Conservation (phyloP, 305 asterid genomes). For the Plantago coronopus region DNA sequence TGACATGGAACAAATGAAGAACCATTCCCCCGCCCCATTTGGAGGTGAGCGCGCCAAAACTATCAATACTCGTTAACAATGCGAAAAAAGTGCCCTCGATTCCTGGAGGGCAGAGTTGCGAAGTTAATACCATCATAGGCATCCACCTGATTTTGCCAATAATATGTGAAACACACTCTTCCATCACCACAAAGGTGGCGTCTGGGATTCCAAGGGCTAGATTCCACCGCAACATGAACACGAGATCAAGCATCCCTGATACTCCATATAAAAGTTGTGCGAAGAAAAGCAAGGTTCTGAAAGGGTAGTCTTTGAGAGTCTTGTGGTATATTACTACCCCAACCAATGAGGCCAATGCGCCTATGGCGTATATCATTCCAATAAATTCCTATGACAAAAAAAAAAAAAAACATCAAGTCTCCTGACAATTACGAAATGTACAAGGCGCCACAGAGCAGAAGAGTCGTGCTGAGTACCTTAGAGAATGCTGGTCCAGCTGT, state of each 20-base stretch:
- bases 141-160: slow-evolving; percentile 48
- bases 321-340: slow-evolving; percentile 65
- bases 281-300: slow-evolving; percentile 38
- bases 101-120: slow-evolving; percentile 52
- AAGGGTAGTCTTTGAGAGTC: slow-evolving; percentile 48
- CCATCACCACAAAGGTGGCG: slow-evolving; percentile 44
- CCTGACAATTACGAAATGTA: background rate
- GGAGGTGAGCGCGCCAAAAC: slow-evolving; percentile 46
- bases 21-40: slow-evolving; percentile 53
- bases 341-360: slow-evolving; percentile 57
- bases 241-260: slow-evolving; percentile 50
- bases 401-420: background rate
- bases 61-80: slow-evolving; percentile 55
- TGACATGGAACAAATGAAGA: slow-evolving; percentile 43
- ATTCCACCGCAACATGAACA: slow-evolving; percentile 53
- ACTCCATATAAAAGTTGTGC: slow-evolving; percentile 45
- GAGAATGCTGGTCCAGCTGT: slow-evolving; percentile 61
- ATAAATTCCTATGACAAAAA: slow-evolving; percentile 46
- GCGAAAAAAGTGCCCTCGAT: slow-evolving; percentile 68
- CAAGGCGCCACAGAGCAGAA: background rate
- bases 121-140: slow-evolving; percentile 58
- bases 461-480: slow-evolving; percentile 29
- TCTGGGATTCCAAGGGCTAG: slow-evolving; percentile 51
- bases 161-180: slow-evolving; percentile 43
- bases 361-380: slow-evolving; percentile 55